phyloP scores from a whole-genome alignment of 2,329 filamentous ascomycete genomes.

The Orbilia ellipsospora region DNA sequence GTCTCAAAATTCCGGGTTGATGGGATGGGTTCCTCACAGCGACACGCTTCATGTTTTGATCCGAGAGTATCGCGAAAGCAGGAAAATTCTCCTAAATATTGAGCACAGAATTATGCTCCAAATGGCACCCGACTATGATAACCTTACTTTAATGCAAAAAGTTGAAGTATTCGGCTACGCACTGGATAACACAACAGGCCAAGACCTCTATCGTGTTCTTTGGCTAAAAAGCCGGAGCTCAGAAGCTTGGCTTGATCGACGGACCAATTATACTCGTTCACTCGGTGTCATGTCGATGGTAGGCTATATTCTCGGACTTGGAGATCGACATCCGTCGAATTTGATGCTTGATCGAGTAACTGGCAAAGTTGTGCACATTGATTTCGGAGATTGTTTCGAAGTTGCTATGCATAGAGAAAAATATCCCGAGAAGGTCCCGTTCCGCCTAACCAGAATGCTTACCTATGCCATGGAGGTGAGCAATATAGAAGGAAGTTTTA shows the following conservation, averaged over 20 bases:
- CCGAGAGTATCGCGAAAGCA: slow-evolving; percentile 93
- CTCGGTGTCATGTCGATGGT: slow-evolving; percentile 99
- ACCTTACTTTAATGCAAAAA: slow-evolving; percentile 99
- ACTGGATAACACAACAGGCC: slow-evolving; percentile 97
- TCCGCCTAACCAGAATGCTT: slow-evolving; percentile 97
- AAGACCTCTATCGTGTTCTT: slow-evolving; percentile 95
- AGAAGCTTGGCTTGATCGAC: slow-evolving; percentile 94
- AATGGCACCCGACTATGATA: slow-evolving; percentile 99
- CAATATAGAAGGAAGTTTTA: slow-evolving; percentile 98
- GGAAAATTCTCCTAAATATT: slow-evolving; percentile 98
- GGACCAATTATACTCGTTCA: slow-evolving; percentile 98
- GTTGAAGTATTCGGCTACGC: slow-evolving; percentile 99
- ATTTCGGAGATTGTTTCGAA: slow-evolving; percentile 99
- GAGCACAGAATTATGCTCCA: slow-evolving; percentile 99
- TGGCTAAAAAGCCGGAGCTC: slow-evolving; percentile 99
- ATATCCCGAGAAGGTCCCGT: slow-evolving; percentile 95
- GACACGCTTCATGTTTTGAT: slow-evolving; percentile 97
- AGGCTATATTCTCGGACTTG: slow-evolving; percentile 97
- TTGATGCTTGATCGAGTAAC: slow-evolving; percentile 96
- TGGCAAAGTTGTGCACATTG: slow-evolving; percentile 97
- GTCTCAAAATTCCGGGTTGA: slow-evolving; percentile 92
- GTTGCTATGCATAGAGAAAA: slow-evolving; percentile 99
- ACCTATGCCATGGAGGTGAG: slow-evolving; percentile 99
- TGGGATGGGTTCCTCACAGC: slow-evolving; percentile 97
- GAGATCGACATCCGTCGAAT: slow-evolving; percentile 97